A percentile compares a stretch with the other conserved stretches of the same genome.
Evolutionary conservation across 495 filamentous ascomycete species (phyloP).

Genomic region (Neurospora sp.): DNA sequence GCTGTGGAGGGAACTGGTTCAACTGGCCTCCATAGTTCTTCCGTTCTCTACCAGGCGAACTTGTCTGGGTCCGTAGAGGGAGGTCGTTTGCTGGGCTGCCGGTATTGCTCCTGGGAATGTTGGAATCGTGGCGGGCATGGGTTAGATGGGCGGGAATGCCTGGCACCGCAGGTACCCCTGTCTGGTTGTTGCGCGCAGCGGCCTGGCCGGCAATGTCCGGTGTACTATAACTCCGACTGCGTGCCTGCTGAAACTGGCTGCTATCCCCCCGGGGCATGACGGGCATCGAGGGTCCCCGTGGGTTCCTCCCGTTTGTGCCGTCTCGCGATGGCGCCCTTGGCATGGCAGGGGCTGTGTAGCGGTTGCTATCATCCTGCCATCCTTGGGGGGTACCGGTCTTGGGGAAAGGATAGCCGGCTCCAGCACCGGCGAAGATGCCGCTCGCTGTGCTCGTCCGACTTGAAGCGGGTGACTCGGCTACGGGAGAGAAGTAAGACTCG

Average conservation of each 20-base stretch:
- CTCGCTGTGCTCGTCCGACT: conserved; percentile 61
- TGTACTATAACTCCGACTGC: conserved; percentile 52
- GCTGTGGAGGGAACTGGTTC: conserved; percentile 38
- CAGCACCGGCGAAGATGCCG: conserved; percentile 48
- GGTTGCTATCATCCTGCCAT: conserved; percentile 59
- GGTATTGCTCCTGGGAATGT: conserved; percentile 42
- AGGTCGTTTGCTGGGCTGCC: conserved; percentile 43
- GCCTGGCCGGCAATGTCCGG: conserved; percentile 47
- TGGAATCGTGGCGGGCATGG: conserved; percentile 38
- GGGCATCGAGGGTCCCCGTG: conserved; percentile 73
- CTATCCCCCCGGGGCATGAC: conserved; percentile 52
- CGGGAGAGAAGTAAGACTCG: conserved; percentile 88
- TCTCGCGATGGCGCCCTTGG: conserved; percentile 71
- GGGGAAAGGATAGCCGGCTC: conserved; percentile 61
- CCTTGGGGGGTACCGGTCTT: conserved; percentile 56
- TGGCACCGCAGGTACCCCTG: conserved; percentile 41
- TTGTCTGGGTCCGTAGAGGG: conserved; percentile 41
- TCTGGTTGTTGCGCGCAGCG: conserved; percentile 22
- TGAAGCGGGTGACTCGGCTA: conserved; percentile 71
- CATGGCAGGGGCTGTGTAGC: conserved; percentile 81
- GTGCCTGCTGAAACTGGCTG: conserved; percentile 44
- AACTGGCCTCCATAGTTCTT: conserved; percentile 29
- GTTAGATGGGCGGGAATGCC: conserved; percentile 47
- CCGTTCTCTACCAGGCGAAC: conserved; percentile 41
- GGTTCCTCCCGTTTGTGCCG: conserved; percentile 55